These are phyloP conservation scores for Ogataea ganodermae DNA, from an alignment of 805 yeast genomes.

Conservation along the genomic window DNA sequence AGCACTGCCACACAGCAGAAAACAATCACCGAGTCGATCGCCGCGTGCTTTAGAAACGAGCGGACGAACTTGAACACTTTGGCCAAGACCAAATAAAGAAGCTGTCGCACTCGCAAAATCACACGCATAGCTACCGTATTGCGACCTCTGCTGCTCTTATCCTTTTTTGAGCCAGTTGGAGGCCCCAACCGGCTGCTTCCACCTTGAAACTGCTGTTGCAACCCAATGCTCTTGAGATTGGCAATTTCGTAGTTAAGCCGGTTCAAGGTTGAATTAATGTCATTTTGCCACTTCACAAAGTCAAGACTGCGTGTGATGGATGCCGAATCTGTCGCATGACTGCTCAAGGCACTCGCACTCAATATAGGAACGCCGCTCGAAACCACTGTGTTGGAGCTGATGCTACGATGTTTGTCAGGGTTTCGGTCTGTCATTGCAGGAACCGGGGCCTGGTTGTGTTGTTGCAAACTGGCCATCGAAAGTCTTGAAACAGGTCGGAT, in stretches of 20 bases:
- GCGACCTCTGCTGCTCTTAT: conserved; percentile 3
- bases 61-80: conserved; percentile 15
- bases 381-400: conserved; percentile 24
- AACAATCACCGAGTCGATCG: conserved; percentile 25
- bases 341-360: conserved; percentile 14
- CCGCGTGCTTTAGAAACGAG: conserved; percentile 22
- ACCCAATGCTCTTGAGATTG: conserved; percentile 20
- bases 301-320: conserved; percentile 35
- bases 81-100: conserved; percentile 10
- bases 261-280: conserved; percentile 48
- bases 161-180: conserved; percentile 4
- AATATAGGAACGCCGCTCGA: conserved; percentile 14
- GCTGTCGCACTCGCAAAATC: conserved; percentile 9
- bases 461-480: conserved; percentile 24
- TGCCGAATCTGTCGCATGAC: conserved; percentile 17
- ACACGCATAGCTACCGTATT: conserved; percentile 1
- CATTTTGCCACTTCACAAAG: conserved; percentile 55
- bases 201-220: conserved; percentile 16
- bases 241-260: conserved; percentile 45
- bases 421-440: conserved; percentile 6
- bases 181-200: neutral
- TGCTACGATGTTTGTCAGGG: conserved; percentile 17
- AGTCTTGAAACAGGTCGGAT: conserved; percentile 34
- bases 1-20: conserved; percentile 17
- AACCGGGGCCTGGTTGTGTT: conserved; percentile 2